Percentiles rank a stretch among this genome's conserved stretches.
These are phyloP conservation scores for Boletus eberwhitei DNA, from an alignment of 768 basidiomycete species.

Conservation along the genomic window DNA sequence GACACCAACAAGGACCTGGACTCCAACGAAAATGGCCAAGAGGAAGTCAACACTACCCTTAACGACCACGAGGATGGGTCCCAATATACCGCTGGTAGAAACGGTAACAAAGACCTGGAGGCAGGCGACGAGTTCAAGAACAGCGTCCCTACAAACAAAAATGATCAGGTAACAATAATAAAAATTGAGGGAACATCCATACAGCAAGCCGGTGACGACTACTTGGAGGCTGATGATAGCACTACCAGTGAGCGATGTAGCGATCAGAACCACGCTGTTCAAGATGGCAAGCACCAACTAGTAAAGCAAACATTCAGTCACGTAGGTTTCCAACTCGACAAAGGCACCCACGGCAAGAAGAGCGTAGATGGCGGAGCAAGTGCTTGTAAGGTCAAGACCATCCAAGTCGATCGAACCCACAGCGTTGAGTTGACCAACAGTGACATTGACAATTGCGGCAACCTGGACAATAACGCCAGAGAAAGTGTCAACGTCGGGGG, in stretches of 20 bases:
- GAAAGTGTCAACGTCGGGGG: neutral
- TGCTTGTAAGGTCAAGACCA: neutral
- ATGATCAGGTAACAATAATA: neutral
- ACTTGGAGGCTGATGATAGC: neutral
- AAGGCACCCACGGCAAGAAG: slow-evolving; percentile 2
- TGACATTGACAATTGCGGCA: neutral
- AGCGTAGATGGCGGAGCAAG: neutral
- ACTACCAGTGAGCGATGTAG: neutral
- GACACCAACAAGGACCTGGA: neutral
- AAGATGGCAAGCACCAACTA: neutral
- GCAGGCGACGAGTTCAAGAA: neutral
- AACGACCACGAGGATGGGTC: neutral
- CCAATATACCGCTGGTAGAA: neutral
- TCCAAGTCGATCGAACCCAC: neutral
- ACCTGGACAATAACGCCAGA: slow-evolving; percentile 1
- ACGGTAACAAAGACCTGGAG: slow-evolving; percentile 1
- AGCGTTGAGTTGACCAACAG: neutral
- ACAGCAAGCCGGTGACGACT: slow-evolving; percentile 2
- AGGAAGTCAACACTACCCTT: neutral
- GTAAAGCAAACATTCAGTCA: neutral
- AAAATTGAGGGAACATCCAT: neutral
- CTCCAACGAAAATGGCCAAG: neutral
- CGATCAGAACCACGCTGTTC: neutral
- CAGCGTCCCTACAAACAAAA: neutral
- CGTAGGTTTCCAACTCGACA: too few species aligned